phyloP scores from a whole-genome alignment of 306 rosid species.

The Vicia villosa region DNA sequence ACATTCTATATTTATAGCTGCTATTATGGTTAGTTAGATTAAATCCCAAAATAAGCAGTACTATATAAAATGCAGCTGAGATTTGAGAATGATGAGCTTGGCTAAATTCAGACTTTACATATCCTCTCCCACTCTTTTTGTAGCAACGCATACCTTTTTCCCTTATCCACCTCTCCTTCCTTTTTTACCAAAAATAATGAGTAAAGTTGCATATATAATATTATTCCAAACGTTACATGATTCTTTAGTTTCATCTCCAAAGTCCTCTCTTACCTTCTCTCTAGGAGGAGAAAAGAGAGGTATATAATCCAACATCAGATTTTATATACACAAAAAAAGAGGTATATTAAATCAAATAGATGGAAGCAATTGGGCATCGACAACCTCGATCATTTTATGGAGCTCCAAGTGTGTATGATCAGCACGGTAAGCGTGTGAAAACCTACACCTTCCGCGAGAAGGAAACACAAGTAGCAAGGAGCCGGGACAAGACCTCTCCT shows the following conservation, averaged over 20 bases:
- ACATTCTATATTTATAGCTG: conserved; percentile 11
- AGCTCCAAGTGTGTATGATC: background rate
- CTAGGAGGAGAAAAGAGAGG: conserved; percentile 32
- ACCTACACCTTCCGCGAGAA: conserved; percentile 8
- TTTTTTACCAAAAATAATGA: conserved; percentile 20
- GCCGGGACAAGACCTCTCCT: background rate
- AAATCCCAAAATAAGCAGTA: conserved; percentile 18
- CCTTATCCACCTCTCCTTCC: conserved; percentile 22
- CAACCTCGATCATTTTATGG: background rate
- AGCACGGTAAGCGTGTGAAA: background rate
- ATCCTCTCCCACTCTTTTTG: background rate
- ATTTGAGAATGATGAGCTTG: background rate
- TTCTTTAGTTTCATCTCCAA: conserved; percentile 15
- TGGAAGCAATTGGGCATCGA: conserved; percentile 13
- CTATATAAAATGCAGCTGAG: background rate
- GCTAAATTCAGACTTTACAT: conserved; percentile 14
- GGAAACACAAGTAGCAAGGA: background rate
- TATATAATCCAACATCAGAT: background rate
- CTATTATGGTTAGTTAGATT: background rate
- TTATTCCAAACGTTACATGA: background rate
- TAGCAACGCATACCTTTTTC: background rate
- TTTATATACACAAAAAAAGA: no score
- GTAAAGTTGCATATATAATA: background rate
- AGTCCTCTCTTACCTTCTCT: conserved; percentile 34
- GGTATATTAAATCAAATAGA: background rate